phyloP scores from a whole-genome alignment of 208 protist genomes.

The Angomonas ambiguus region DNA sequence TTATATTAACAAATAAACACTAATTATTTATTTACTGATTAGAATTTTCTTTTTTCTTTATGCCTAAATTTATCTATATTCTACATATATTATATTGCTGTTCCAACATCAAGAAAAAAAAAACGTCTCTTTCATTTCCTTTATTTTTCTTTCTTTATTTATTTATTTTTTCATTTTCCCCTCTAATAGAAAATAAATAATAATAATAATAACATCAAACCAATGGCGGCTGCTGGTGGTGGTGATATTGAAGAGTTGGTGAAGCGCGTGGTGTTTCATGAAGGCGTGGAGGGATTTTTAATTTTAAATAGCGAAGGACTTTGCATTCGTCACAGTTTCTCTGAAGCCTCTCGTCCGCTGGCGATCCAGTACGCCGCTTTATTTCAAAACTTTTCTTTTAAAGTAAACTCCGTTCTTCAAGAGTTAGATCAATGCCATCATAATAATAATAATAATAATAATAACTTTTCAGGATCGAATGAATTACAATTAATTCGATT shows the following conservation, averaged over 20 bases:
- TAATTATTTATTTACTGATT: slow-evolving; percentile 6
- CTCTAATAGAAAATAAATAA: slow-evolving; percentile 5
- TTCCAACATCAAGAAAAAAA: not conserved
- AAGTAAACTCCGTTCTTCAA: slow-evolving; percentile 86
- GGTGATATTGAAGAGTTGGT: slow-evolving; percentile 96
- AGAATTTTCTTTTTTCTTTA: slow-evolving; percentile 10
- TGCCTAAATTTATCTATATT: slow-evolving; percentile 10
- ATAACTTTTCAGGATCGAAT: not conserved
- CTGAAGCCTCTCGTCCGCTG: slow-evolving; percentile 77
- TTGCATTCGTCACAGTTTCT: slow-evolving; percentile 91
- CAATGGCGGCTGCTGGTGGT: slow-evolving; percentile 49
- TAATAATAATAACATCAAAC: not conserved
- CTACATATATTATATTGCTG: not conserved
- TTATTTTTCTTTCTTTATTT: slow-evolving; percentile 7
- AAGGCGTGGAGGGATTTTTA: slow-evolving; percentile 93
- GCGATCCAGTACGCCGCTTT: slow-evolving; percentile 93
- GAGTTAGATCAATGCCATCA: slow-evolving; percentile 90
- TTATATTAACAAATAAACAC: not conserved
- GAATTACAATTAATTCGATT: slow-evolving; percentile 62
- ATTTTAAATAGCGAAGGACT: slow-evolving; percentile 95
- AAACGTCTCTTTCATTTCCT: not conserved
- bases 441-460: slow-evolving; percentile 4
- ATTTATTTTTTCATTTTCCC: not conserved
- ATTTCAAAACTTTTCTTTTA: slow-evolving; percentile 91
- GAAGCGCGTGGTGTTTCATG: slow-evolving; percentile 92